Evolutionary conservation across 2,329 filamentous ascomycete species (phyloP).

Genomic region (Fusarium drepaniforme): DNA sequence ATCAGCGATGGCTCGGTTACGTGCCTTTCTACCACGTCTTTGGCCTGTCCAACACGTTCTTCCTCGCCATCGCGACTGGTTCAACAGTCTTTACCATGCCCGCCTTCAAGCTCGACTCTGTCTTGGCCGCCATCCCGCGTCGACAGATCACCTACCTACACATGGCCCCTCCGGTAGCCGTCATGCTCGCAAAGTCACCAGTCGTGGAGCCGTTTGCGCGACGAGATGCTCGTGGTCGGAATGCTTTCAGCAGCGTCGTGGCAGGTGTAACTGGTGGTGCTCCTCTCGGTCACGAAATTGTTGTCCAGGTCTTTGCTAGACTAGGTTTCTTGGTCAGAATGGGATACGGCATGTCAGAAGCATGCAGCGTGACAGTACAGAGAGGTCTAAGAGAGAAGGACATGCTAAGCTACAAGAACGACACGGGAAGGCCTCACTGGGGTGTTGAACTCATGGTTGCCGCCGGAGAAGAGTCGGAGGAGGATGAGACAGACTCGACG

Average conservation of each 20-base stretch:
- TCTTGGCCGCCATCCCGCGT: conserved; percentile 71
- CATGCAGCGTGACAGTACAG: conserved; percentile 73
- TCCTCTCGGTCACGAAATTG: conserved; percentile 67
- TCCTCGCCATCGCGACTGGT: conserved; percentile 64
- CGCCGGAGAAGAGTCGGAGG: conserved; percentile 52
- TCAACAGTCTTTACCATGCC: conserved; percentile 77
- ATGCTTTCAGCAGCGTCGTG: conserved; percentile 70
- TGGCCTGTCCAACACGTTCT: conserved; percentile 68
- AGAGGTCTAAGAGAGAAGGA: conserved; percentile 65
- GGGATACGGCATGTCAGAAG: conserved; percentile 83
- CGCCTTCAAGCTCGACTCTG: conserved; percentile 74
- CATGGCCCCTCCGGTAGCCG: conserved; percentile 78
- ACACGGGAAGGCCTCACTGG: conserved; percentile 74
- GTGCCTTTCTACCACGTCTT: conserved; percentile 79
- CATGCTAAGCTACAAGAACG: conserved; percentile 64
- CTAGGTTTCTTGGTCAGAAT: conserved; percentile 66
- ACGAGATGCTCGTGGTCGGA: conserved; percentile 55
- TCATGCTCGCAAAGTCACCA: conserved; percentile 78
- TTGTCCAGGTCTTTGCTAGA: conserved; percentile 70
- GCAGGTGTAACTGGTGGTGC: conserved; percentile 72
- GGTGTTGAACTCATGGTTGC: conserved; percentile 76
- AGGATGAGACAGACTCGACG: conserved; percentile 46
- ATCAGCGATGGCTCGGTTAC: conserved; percentile 68
- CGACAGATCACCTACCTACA: conserved; percentile 74
- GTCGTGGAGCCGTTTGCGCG: conserved; percentile 70